These are phyloP conservation scores for Ploettnerulaceae sp. DNA, from an alignment of 2,329 filamentous ascomycete genomes.

Conservation along the genomic window DNA sequence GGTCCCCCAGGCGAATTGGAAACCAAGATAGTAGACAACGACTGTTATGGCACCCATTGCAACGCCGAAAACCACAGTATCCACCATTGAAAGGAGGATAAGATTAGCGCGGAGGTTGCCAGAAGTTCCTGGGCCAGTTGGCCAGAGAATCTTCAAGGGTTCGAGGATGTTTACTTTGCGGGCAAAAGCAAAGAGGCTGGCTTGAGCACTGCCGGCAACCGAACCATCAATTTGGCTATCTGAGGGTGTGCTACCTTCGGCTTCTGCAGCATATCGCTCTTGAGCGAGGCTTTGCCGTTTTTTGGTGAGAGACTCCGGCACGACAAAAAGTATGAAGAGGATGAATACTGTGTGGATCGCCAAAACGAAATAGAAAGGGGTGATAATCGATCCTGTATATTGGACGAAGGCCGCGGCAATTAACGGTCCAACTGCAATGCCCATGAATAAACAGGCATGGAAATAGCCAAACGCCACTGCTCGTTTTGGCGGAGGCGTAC, in stretches of 20 bases:
- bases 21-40: constrained; percentile 76
- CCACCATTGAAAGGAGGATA: constrained; percentile 72
- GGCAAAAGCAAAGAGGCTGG: constrained; percentile 21
- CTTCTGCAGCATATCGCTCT: constrained; percentile 55
- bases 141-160: constrained; percentile 74
- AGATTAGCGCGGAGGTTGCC: constrained; percentile 69
- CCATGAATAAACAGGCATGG: constrained; percentile 81
- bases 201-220: constrained; percentile 11
- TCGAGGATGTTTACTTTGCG: constrained; percentile 62
- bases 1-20: constrained; percentile 76
- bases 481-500: constrained; percentile 72
- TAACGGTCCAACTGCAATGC: constrained; percentile 83
- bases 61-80: constrained; percentile 76
- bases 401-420: constrained; percentile 76
- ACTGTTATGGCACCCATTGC: constrained; percentile 79
- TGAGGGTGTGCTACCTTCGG: constrained; percentile 11
- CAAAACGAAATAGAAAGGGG: constrained; percentile 80
- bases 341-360: constrained; percentile 71
- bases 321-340: constrained; percentile 60
- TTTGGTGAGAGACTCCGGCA: constrained; percentile 81
- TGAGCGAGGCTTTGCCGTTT: constrained; percentile 65
- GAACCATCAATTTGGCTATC: constrained; percentile 27
- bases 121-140: constrained; percentile 59
- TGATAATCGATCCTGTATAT: constrained; percentile 66
- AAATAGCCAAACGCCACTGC: constrained; percentile 85